Evolutionary conservation across 164 flowering plant genomes (phyloP), one percentile per base, ranked within the genome.

Genomic region (Sextonia rubra): DNA sequence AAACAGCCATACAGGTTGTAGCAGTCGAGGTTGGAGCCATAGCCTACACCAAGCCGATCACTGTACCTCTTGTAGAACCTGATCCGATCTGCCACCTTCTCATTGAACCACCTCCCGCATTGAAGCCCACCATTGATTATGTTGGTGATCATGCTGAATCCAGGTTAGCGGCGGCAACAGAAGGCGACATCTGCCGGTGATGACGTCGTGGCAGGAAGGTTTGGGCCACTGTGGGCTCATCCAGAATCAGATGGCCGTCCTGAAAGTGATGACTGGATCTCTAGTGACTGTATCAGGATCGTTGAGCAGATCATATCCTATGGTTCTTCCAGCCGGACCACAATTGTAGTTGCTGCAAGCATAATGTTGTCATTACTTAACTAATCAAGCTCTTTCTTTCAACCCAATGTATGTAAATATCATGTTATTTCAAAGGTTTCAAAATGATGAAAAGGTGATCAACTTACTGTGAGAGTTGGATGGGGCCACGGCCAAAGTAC

Each of bases 1-100:
- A 32, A 32, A 8, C 37, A 5, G 8, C 37, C 37, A 5, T 32
- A 32, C 37, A 32, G 65, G 14, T 2, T 12, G 24, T 76, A 85
- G 66, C 89, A 85, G 26, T 64, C 70, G 48, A 86, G 86, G 60
- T 85, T 85, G 3, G 61, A 66, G 0, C 89, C 88, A 15, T 87
- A 83, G 12, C 67, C 29, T 67, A 89, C 90, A 8, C 85, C 82
- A 12, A 89, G 68, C 26, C 82, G 77, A 15, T 4, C 55, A 26
- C 90, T 87, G 52, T 82, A 87, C 0, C 80, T 63, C 12, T 56
- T 77, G 67, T 81, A 89, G 48, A 82, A 87, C 12, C 64, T 47
- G 1, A 87, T 77, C 0, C 92, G 77, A 12, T 78, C 68, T 4
- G 74, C 71, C 22, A 86, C 70, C 0, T 4, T 72, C 0, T 71